Conservation (phyloP, 495 filamentous ascomycete species). For the Tetracladium setigerum region DNA sequence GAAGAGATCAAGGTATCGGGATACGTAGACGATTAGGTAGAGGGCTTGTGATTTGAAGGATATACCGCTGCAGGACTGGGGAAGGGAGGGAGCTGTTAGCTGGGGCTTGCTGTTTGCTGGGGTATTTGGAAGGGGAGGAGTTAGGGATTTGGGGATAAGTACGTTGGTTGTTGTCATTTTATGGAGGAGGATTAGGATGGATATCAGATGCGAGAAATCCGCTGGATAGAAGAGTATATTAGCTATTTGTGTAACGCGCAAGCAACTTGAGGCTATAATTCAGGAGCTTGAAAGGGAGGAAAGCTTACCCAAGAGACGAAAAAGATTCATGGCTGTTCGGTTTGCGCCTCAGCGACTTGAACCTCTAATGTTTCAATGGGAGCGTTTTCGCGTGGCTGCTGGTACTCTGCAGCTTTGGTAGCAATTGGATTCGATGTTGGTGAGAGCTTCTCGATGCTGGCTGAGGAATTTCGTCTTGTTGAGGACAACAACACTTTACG, state of each 20-base stretch:
- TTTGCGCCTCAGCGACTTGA: constrained; percentile 7
- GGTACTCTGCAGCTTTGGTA: constrained; percentile 7
- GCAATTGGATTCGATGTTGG: neutral
- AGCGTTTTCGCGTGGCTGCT: constrained; percentile 2
- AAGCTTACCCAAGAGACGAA: constrained; percentile 69
- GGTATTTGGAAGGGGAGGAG: neutral
- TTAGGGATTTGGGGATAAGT: constrained; percentile 21
- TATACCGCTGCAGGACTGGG: constrained; percentile 88
- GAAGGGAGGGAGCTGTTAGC: neutral
- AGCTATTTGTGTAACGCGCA: neutral
- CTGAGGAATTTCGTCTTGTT: neutral
- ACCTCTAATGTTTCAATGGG: neutral
- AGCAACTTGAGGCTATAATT: neutral
- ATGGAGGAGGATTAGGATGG: constrained; percentile 87
- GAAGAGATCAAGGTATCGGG: constrained; percentile 83
- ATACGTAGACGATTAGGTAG: constrained; percentile 88
- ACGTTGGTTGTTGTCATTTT: constrained; percentile 94
- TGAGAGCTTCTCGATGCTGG: neutral
- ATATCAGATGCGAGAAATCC: constrained; percentile 91
- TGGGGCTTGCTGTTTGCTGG: neutral
- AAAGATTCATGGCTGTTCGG: constrained; percentile 67
- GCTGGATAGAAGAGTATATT: constrained; percentile 37
- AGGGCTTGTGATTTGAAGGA: constrained; percentile 97
- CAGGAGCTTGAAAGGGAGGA: neutral
- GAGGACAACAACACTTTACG: constrained; percentile 11